These are phyloP conservation scores for Penicillium sp. DNA, from an alignment of 2,329 filamentous ascomycete species.

Conservation along the genomic window DNA sequence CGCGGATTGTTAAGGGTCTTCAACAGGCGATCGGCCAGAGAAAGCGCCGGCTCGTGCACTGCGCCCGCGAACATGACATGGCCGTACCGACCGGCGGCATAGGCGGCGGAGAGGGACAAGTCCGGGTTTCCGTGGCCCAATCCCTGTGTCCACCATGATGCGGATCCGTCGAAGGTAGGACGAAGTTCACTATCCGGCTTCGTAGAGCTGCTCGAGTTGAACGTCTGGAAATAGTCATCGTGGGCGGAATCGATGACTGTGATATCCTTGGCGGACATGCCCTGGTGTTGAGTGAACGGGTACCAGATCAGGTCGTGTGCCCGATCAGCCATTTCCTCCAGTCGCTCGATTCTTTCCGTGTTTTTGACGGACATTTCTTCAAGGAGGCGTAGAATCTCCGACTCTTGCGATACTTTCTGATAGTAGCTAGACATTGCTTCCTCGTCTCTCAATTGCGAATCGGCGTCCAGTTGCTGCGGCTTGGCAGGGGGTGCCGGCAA, in stretches of 20 bases:
- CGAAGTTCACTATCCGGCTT: constrained; percentile 45
- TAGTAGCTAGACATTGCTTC: constrained; percentile 66
- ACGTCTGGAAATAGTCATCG: constrained; percentile 73
- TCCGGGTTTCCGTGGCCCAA: constrained; percentile 74
- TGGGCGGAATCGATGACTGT: constrained; percentile 76
- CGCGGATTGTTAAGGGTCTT: constrained; percentile 61
- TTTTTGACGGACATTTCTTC: constrained; percentile 56
- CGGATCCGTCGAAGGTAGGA: constrained; percentile 77
- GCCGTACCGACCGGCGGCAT: constrained; percentile 79
- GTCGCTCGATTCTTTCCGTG: constrained; percentile 52
- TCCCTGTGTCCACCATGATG: constrained; percentile 90
- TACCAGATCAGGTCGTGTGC: constrained; percentile 75
- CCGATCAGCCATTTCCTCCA: constrained; percentile 61
- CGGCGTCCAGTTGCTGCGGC: constrained; percentile 23
- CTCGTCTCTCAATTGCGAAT: constrained; percentile 49
- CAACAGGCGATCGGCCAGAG: constrained; percentile 65
- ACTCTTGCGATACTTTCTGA: constrained; percentile 41
- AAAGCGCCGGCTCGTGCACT: constrained; percentile 73
- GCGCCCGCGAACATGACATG: constrained; percentile 85
- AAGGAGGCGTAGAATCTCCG: constrained; percentile 48
- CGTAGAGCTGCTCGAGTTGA: constrained; percentile 28
- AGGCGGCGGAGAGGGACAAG: constrained; percentile 71
- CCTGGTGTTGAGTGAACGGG: constrained; percentile 78
- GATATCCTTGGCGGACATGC: constrained; percentile 61
- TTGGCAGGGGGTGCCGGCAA: constrained; percentile 60